These are phyloP conservation scores for Dovyalis caffra DNA, from an alignment of 345 rosid genomes.

Conservation along the genomic window DNA sequence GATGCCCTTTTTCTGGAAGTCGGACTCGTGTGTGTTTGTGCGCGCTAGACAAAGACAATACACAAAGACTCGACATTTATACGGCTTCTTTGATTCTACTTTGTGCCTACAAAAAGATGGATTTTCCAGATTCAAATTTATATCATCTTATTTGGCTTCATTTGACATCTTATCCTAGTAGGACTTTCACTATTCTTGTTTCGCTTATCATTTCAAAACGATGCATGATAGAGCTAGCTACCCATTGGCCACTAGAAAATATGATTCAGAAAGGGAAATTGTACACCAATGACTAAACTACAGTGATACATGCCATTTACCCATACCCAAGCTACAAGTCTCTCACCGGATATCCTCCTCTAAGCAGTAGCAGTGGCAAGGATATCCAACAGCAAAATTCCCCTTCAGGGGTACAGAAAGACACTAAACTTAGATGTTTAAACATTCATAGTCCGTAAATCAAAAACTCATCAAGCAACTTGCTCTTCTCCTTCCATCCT, in stretches of 20 bases:
- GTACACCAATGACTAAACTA: background rate
- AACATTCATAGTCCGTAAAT: background rate
- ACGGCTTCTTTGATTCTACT: background rate
- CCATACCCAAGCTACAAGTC: background rate
- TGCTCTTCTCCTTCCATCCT: slow-evolving; percentile 24
- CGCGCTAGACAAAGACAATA: background rate
- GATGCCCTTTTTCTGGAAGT: too few species aligned
- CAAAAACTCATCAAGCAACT: slow-evolving; percentile 1
- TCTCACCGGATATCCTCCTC: background rate
- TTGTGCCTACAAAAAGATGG: background rate
- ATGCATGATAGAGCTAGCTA: background rate
- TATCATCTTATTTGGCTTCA: background rate
- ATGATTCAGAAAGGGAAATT: background rate
- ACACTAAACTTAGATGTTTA: background rate
- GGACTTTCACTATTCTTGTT: background rate
- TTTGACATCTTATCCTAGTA: background rate
- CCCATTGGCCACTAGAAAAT: background rate
- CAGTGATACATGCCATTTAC: background rate
- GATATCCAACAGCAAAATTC: slow-evolving; percentile 13
- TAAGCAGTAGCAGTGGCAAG: background rate
- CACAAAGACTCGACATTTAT: background rate
- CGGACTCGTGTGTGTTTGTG: too few species aligned
- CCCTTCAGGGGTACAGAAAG: background rate
- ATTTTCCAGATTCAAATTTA: background rate
- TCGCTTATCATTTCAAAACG: background rate